Evolutionary conservation across 108 stramenopile species (phyloP), one percentile per base, ranked within the genome.

Genomic region (Chaetoceros muelleri): DNA sequence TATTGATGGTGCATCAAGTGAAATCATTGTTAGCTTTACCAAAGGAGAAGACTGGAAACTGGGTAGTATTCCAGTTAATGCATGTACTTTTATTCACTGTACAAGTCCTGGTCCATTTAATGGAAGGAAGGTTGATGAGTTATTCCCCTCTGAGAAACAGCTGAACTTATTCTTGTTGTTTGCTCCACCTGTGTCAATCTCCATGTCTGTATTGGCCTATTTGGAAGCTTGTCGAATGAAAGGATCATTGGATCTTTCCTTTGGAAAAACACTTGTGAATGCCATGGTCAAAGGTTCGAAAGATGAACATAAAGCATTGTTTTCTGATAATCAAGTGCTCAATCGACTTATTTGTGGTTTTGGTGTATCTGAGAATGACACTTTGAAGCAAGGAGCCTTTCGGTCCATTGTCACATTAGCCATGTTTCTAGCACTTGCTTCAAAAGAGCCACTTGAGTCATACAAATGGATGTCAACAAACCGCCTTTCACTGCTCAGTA

Each of bases 91-190:
- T 55, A 55, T 69, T 5, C 67, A 69, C 28, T 61, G 59, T n/a
- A 67, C 66, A 30, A 67, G 66, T 21, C 66, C 66, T 19, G 66
- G 66, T 17, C 66, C 66, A 20, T 67, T 67, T 31, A 61, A 67
- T 26, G 60, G 30, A 18, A 46, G 28, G 2, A 24, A 58, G n/a
- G 1, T 24, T 1, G 40, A 21, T 16, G 64, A 57, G 30, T 18
- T 67, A 2, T 67, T 67, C 47, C 23, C 44, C 21, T 31, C 28
- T 2, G 60, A 61, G 18, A 30, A 31, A 22, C 8, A 21, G 31
- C 31, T 67, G 60, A 61, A 60, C 44, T 29, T 67, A n/a, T 27
- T 54, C 44, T 17, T 55, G 13, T 2, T 67, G 18, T 61, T 55
- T 24, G 60, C 53, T 13, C 66, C 66, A 3, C 66, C 66, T 3